These are phyloP conservation scores for Knoxia roxburghii DNA, from an alignment of 257 asterid species.

Conservation along the genomic window DNA sequence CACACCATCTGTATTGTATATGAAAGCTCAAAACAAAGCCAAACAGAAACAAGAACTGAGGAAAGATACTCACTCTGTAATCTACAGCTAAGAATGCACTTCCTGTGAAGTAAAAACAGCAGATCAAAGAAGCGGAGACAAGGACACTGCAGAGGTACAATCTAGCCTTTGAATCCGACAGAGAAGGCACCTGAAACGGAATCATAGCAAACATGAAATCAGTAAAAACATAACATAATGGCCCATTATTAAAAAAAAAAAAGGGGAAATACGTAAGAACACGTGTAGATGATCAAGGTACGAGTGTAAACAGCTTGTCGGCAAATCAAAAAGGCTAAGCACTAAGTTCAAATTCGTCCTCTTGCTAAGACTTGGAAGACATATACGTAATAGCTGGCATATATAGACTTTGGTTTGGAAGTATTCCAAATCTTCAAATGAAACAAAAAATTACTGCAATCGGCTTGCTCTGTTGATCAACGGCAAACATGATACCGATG, in stretches of 20 bases:
- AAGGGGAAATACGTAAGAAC: neutral
- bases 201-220: neutral
- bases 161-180: conserved; percentile 50
- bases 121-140: conserved; percentile 43
- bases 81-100: conserved; percentile 49
- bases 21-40: neutral
- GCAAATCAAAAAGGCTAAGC: neutral
- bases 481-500: neutral
- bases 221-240: neutral
- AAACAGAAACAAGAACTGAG: conserved; percentile 1
- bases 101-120: conserved; percentile 53
- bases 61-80: conserved; percentile 31
- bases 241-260: too few relatives aligned
- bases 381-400: neutral
- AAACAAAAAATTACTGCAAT: neutral
- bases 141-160: conserved; percentile 51
- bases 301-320: neutral
- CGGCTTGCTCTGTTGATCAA: conserved; percentile 8
- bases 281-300: neutral
- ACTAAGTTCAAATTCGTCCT: neutral
- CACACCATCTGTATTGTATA: neutral
- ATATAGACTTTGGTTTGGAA: too few relatives aligned
- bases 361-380: neutral
- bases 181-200: conserved; percentile 36
- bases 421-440: too few relatives aligned